A percentile compares a stretch with the other conserved stretches of the same genome.
These are phyloP conservation scores for Nicotiana tomentosiformis DNA, from an alignment of 257 asterid genomes.

Conservation along the genomic window DNA sequence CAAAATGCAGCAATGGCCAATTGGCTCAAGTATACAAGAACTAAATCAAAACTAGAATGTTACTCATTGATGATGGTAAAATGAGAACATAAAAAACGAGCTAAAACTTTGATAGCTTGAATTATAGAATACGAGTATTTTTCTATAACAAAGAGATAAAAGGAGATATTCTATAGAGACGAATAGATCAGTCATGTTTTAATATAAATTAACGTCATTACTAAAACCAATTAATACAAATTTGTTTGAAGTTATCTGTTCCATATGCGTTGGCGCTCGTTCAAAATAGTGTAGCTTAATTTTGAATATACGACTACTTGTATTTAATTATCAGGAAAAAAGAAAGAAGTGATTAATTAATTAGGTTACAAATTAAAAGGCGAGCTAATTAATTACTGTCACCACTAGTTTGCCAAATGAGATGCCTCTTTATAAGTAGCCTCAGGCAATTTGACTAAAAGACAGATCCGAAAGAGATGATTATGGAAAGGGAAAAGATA, in stretches of 20 bases:
- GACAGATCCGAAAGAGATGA: conserved; percentile 1
- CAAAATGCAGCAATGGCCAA: too few species aligned
- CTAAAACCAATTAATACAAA: background rate
- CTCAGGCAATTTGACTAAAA: background rate
- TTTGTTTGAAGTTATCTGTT: background rate
- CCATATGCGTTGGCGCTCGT: background rate
- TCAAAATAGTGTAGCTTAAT: background rate
- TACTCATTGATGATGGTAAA: too few species aligned
- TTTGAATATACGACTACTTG: background rate
- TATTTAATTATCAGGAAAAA: background rate
- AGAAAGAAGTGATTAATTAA: background rate
- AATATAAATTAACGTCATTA: too few species aligned
- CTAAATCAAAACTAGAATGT: too few species aligned
- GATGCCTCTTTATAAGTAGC: background rate
- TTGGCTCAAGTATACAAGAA: too few species aligned
- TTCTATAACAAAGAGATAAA: background rate
- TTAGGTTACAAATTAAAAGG: background rate
- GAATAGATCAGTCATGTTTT: too few species aligned
- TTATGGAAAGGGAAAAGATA: too few species aligned
- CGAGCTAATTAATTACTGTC: background rate
- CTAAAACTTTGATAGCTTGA: background rate
- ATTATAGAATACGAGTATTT: background rate
- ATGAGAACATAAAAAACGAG: background rate
- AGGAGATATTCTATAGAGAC: too few species aligned
- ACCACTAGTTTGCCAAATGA: background rate